Conservation (phyloP, 2,329 filamentous ascomycete genomes). For the Capronia epimyces region DNA sequence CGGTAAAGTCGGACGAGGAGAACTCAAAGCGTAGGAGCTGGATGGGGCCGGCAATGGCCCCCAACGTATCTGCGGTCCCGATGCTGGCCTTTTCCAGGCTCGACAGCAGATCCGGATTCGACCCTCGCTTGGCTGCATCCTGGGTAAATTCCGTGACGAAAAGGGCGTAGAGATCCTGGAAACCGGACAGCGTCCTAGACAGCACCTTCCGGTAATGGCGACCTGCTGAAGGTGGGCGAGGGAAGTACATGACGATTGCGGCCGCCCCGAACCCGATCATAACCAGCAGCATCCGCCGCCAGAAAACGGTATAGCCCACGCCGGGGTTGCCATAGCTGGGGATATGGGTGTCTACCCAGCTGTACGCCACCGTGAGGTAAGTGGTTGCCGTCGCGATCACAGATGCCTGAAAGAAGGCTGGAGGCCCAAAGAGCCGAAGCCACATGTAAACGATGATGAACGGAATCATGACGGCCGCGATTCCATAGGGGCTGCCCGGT, state of each 20-base stretch:
- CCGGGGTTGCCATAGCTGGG: conserved; percentile 45
- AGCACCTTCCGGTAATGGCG: conserved; percentile 13
- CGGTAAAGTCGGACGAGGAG: conserved; percentile 38
- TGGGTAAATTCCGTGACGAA: conserved; percentile 1
- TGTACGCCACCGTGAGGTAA: conserved; percentile 44
- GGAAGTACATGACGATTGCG: conserved; percentile 15
- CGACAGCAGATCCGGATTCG: conserved; percentile 5
- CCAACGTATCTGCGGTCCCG: conserved; percentile 29
- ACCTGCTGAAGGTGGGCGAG: conserved; percentile 12
- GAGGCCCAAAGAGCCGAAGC: conserved; percentile 34
- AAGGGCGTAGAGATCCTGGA: conserved; percentile 15
- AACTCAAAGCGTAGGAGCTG: conserved; percentile 37
- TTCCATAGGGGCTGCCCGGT: conserved; percentile 47
- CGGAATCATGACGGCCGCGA: conserved; percentile 41
- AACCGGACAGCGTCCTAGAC: conserved; percentile 2
- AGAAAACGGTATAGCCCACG: conserved; percentile 46
- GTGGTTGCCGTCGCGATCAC: conserved; percentile 44
- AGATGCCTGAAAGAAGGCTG: conserved; percentile 31
- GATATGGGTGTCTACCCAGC: conserved; percentile 44
- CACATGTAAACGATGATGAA: conserved; percentile 35
- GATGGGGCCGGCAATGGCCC: conserved; percentile 34
- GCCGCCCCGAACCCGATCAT: conserved; percentile 14
- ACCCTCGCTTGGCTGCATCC: too few species aligned
- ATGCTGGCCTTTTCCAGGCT: background rate
- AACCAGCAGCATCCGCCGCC: conserved; percentile 41